These are phyloP conservation scores for Ceratocystis eucalypticola DNA, from an alignment of 2,329 filamentous ascomycete species.

Conservation along the genomic window DNA sequence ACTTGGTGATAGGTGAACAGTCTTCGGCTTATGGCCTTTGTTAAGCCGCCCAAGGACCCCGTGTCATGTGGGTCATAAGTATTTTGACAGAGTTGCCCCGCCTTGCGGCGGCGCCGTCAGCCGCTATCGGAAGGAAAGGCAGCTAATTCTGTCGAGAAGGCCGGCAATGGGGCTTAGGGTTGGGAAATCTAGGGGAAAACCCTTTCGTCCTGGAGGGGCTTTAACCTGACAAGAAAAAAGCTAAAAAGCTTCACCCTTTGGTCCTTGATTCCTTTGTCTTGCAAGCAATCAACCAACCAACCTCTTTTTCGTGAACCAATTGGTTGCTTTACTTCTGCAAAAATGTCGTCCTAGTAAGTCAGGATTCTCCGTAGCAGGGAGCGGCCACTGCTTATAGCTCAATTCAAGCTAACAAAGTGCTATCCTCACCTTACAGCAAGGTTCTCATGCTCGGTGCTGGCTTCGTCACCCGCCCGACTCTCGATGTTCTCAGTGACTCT, in stretches of 20 bases:
- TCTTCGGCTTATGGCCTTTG: neutral
- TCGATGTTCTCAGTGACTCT: slow-evolving; percentile 48
- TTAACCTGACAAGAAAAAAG: neutral
- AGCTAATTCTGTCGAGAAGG: neutral
- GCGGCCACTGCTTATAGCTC: neutral
- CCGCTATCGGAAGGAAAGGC: slow-evolving; percentile 17
- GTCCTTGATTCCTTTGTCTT: neutral
- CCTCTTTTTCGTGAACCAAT: slow-evolving; percentile 5
- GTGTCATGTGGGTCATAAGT: neutral
- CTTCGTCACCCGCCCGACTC: slow-evolving; percentile 49
- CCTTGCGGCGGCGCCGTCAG: neutral
- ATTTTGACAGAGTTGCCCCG: neutral
- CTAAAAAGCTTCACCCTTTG: neutral
- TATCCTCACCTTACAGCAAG: slow-evolving; percentile 9
- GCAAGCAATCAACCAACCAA: neutral
- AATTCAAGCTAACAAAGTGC: neutral
- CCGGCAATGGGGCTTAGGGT: slow-evolving; percentile 1
- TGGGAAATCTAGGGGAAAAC: neutral
- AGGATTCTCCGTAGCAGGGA: neutral
- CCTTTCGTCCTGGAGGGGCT: neutral
- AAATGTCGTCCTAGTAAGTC: slow-evolving; percentile 20
- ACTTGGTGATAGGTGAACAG: neutral
- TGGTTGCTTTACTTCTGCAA: neutral
- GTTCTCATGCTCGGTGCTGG: slow-evolving; percentile 31
- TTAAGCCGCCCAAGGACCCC: neutral